phyloP scores from a whole-genome alignment of 1,139 yeast genomes.

The Debaryomyces sp. region DNA sequence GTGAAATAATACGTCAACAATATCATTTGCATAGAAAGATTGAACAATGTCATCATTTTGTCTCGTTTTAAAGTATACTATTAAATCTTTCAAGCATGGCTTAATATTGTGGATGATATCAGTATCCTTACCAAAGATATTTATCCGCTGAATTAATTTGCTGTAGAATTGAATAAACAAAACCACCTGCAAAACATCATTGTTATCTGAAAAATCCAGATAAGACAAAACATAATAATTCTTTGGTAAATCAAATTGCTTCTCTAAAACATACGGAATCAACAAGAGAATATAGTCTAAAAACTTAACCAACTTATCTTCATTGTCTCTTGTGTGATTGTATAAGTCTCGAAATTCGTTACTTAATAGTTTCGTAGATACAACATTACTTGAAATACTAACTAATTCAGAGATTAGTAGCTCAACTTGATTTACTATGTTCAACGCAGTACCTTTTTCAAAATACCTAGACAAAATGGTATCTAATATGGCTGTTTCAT shows the following conservation, averaged over 20 bases:
- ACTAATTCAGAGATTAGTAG: constrained; percentile 14
- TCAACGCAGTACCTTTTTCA: constrained; percentile 11
- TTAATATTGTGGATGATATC: constrained; percentile 15
- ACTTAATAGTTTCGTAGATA: constrained; percentile 11
- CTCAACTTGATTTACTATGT: constrained; percentile 25
- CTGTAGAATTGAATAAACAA: constrained; percentile 32
- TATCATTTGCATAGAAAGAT: constrained; percentile 20
- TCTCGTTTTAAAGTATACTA: constrained; percentile 15
- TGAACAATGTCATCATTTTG: constrained; percentile 14
- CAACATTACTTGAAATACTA: constrained; percentile 1
- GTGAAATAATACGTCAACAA: constrained; percentile 19
- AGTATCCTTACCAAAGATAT: constrained; percentile 6
- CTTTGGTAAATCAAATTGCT: neutral
- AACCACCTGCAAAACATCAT: constrained; percentile 30
- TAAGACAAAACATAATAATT: neutral
- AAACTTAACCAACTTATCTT: constrained; percentile 22
- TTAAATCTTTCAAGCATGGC: constrained; percentile 16
- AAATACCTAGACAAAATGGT: constrained; percentile 6
- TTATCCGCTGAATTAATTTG: constrained; percentile 18
- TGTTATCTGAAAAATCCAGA: constrained; percentile 12
- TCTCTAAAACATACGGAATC: constrained; percentile 13
- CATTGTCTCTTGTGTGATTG: constrained; percentile 10
- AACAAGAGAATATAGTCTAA: constrained; percentile 25
- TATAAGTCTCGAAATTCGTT: constrained; percentile 8
- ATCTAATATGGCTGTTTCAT: constrained; percentile 2